Base-by-base conservation (phyloP, 2,329 filamentous ascomycete genomes). In the Stemphylium vesicarium region DNA sequence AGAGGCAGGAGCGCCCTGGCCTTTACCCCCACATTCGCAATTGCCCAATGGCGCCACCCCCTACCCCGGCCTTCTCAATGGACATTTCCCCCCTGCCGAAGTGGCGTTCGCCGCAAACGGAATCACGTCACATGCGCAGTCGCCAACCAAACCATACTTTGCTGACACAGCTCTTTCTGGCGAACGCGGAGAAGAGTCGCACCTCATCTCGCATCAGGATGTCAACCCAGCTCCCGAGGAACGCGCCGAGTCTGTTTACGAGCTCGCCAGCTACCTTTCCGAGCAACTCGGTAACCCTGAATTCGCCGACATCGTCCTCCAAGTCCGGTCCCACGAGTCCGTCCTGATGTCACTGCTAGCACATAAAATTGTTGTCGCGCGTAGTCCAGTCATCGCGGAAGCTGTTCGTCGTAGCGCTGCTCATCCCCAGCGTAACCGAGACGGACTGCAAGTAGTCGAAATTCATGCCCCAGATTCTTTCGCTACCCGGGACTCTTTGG, bases 221-320 rank as follows among this genome's bases (percentile, higher is more conserved):
- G 64, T 64, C 13, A 39, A 18, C 26, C 38, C 48, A 2, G 37
- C 51, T 18, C 58, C 51, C 1, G 56, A 56, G 16, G 59, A 65
- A 22, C 63, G 64, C 20, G 56, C 68, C n/a, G 63, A 65, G 20
- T 64, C 64, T 4, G 59, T 65, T 2, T 69, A 71, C 22, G 70
- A 70, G 44, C 64, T 74, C n/a, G 69, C 65, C 4, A 60, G 64
- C 3, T 76, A 75, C 40, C 44, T 77, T 7, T 67, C 63, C 9
- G 59, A 67, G 3, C 68, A 73, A 29, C 74, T 76, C 44, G 71
- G 68, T 18, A 73, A 70, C 37, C 68, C 65, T 12, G 69, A 75
- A 20, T 75, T 74, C 44, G 71, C 74, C 29, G 75, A 77, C 40
- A 72, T 68, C 45, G 55, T 75, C 24, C 62, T 77, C 9, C 71